These are phyloP conservation scores for Zancudomyces culisetae DNA, from an alignment of 371 early-diverging fungal species.

Conservation along the genomic window DNA sequence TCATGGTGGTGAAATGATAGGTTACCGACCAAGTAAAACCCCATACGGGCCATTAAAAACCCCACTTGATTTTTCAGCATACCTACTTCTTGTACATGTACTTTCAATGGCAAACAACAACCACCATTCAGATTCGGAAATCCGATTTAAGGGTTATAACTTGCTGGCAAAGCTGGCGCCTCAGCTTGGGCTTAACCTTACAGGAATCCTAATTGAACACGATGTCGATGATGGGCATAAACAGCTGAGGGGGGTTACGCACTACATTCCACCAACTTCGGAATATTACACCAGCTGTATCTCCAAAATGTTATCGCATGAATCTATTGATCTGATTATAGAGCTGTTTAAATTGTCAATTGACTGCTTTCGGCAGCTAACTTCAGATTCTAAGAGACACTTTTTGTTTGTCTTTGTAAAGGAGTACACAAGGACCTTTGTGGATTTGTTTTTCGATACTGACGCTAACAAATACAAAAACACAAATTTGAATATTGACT, in stretches of 20 bases:
- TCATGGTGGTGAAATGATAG: neutral
- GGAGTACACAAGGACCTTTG: neutral
- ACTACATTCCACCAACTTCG: neutral
- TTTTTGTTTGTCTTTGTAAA: neutral
- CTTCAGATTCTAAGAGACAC: neutral
- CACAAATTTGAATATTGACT: neutral
- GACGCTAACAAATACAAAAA: conserved; percentile 29
- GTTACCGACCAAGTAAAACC: neutral
- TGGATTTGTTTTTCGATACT: conserved; percentile 5
- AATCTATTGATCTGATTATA: neutral
- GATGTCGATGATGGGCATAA: neutral
- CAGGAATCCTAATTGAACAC: neutral
- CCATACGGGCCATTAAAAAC: too few species aligned
- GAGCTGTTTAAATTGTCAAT: neutral
- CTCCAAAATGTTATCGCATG: neutral
- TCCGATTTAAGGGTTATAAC: neutral
- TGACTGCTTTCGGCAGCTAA: neutral
- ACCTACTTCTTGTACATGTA: neutral
- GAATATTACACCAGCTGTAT: neutral
- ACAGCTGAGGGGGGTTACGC: neutral
- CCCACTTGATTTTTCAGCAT: neutral
- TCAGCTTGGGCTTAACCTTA: neutral
- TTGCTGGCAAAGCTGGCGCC: neutral
- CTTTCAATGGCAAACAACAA: neutral
- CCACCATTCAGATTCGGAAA: neutral